A percentile compares a stretch with the other conserved stretches of the same genome.
phyloP scores from a whole-genome alignment of 1,139 yeast genomes.

The Scheffersomyces illinoinensis region DNA sequence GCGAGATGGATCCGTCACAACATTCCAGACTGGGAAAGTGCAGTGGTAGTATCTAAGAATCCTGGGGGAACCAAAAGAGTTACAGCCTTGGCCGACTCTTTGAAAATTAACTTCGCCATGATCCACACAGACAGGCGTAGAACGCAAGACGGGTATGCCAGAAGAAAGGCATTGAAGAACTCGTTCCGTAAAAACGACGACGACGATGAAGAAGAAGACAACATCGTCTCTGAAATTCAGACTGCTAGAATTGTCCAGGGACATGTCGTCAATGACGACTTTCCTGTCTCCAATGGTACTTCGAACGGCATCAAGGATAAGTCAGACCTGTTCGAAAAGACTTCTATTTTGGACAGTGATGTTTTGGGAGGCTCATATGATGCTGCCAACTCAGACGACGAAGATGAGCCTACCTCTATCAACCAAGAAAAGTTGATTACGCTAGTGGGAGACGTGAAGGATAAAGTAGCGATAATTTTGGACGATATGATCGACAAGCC shows the following conservation, averaged over 20 bases:
- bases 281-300: constrained; percentile 24
- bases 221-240: constrained; percentile 78
- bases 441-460: constrained; percentile 91
- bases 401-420: constrained; percentile 71
- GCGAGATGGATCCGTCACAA: constrained; percentile 96
- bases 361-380: constrained; percentile 86
- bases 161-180: constrained; percentile 41
- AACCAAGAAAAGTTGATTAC: constrained; percentile 89
- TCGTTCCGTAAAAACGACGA: constrained; percentile 35
- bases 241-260: constrained; percentile 97
- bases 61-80: constrained; percentile 99
- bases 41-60: constrained; percentile 92
- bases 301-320: constrained; percentile 9
- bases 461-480: constrained; percentile 86
- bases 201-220: constrained; percentile 67
- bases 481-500: constrained; percentile 98
- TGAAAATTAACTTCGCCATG: constrained; percentile 97
- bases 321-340: constrained; percentile 8
- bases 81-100: constrained; percentile 92
- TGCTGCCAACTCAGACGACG: constrained; percentile 75
- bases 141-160: constrained; percentile 65
- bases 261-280: constrained; percentile 93
- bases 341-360: constrained; percentile 37
- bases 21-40: constrained; percentile 75
- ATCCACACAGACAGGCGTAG: constrained; percentile 97